These are phyloP conservation scores for Globisporangium parvum DNA, from an alignment of 352 stramenopile genomes.

Conservation along the genomic window DNA sequence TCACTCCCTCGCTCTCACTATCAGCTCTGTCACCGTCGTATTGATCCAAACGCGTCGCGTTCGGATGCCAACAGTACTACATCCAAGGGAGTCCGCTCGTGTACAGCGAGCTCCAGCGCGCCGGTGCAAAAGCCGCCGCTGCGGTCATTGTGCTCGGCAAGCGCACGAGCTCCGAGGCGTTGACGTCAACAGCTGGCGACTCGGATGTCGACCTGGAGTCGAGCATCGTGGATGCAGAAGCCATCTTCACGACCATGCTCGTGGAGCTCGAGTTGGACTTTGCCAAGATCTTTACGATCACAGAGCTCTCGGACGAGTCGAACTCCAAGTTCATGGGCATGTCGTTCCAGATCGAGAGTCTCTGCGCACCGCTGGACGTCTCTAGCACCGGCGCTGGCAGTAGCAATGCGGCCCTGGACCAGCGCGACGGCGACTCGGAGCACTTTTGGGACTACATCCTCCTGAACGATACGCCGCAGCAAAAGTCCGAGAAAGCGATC, in stretches of 20 bases:
- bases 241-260: constrained; percentile 83
- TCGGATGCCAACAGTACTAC: constrained; percentile 47
- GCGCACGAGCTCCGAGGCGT: constrained; percentile 31
- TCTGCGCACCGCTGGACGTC: constrained; percentile 1
- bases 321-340: constrained; percentile 88
- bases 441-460: constrained; percentile 71
- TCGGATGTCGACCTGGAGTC: constrained; percentile 57
- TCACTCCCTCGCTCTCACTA: background rate
- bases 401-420: background rate
- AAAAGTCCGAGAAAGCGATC: constrained; percentile 70
- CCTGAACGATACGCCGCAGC: constrained; percentile 43
- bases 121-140: constrained; percentile 69
- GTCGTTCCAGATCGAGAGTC: constrained; percentile 49
- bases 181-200: constrained; percentile 25
- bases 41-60: background rate
- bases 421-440: constrained; percentile 14
- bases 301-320: constrained; percentile 70
- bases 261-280: constrained; percentile 87
- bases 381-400: background rate
- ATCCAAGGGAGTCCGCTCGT: constrained; percentile 70
- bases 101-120: constrained; percentile 72
- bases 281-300: constrained; percentile 79
- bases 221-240: constrained; percentile 73
- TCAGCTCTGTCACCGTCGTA: background rate
- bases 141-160: constrained; percentile 81